Evolutionary conservation across 2,329 filamentous ascomycete genomes (phyloP).

Genomic region (Ophiostoma fasciatum): DNA sequence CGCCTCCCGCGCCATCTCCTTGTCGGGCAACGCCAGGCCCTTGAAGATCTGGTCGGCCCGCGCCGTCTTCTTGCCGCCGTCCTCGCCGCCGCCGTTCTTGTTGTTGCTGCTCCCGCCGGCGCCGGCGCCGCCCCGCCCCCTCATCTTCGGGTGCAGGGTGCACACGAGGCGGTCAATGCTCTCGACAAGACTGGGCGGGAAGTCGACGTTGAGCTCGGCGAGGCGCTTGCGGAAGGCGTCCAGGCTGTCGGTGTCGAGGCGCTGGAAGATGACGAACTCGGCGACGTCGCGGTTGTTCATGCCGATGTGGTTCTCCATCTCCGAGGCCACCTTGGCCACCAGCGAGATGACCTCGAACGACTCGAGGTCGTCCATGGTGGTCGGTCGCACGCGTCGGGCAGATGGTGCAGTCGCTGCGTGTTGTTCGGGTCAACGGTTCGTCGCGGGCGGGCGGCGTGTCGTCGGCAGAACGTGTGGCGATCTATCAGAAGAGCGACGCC

Average conservation of each 20-base stretch:
- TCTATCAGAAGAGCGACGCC: too few relatives aligned
- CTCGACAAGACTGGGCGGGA: constrained; percentile 77
- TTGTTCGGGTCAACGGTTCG: background rate
- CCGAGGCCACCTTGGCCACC: constrained; percentile 85
- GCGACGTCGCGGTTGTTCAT: constrained; percentile 88
- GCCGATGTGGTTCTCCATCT: constrained; percentile 86
- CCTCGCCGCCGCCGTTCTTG: constrained; percentile 20
- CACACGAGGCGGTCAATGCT: constrained; percentile 80
- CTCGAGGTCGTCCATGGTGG: constrained; percentile 72
- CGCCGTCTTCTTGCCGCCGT: constrained; percentile 22
- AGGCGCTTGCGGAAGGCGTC: constrained; percentile 63
- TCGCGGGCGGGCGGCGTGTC: too few relatives aligned
- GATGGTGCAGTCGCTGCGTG: background rate
- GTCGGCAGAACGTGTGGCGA: too few relatives aligned
- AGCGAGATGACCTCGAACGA: constrained; percentile 87
- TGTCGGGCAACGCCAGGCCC: constrained; percentile 76
- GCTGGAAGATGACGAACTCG: constrained; percentile 89
- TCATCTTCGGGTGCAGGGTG: constrained; percentile 85
- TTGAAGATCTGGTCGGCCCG: constrained; percentile 61
- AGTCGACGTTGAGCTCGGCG: constrained; percentile 61
- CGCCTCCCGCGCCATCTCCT: constrained; percentile 27
- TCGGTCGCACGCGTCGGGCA: too few relatives aligned
- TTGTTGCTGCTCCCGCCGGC: constrained; percentile 21
- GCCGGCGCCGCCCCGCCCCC: constrained; percentile 29
- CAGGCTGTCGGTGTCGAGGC: constrained; percentile 56